Evolutionary conservation across 106 monocot genomes (phyloP), one percentile per base, ranked within the genome.

Genomic region (Chionographis japonica): DNA sequence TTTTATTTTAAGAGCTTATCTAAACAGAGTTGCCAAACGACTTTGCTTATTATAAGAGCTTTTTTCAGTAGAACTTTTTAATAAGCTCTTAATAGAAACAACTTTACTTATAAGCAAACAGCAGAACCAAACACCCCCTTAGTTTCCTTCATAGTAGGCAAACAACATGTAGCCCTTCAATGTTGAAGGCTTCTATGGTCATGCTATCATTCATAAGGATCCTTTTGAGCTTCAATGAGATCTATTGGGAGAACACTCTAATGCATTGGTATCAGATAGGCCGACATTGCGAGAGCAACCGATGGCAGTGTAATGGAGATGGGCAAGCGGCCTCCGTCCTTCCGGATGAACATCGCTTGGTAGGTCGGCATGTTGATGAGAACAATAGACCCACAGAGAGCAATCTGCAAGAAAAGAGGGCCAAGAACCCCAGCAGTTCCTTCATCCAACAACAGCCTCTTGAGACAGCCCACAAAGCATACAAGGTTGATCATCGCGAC

Each of bases 281-380:
- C 74, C 17, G 77, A 14, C 54, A 75, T 12, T 3, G 66, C 77
- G 35, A 80, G 52, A 10, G 56, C 70, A 77, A 81, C 19, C 3
- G 88, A 80, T 17, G 68, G 54, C 2, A 88, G 7, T 36, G 82
- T 75, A 12, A 75, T 72, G 2, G 52, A 74, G 9, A 63, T 36
- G 17, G 74, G 80, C 63, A 93, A 69, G 5, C 76, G 65, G 0
- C 92, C 92, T 12, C 58, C 66, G 37, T 93, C 92, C 12, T 69
- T 86, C 74, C 92, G 72, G 3, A 89, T 58, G 71, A 89, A 89
- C 42, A 89, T 42, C 6, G 80, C 92, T 54, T 60, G 17, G 15
- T 81, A 93, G 10, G 89, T 49, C 2, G 88, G 88, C 3, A 81
- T 37, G 79, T 88, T 79, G 40, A 84, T 63, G 1, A 78, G 46